Evolutionary conservation across 352 stramenopile species (phyloP), one percentile per base, ranked within the genome.

Genomic region (Globisporangium spiculum): DNA sequence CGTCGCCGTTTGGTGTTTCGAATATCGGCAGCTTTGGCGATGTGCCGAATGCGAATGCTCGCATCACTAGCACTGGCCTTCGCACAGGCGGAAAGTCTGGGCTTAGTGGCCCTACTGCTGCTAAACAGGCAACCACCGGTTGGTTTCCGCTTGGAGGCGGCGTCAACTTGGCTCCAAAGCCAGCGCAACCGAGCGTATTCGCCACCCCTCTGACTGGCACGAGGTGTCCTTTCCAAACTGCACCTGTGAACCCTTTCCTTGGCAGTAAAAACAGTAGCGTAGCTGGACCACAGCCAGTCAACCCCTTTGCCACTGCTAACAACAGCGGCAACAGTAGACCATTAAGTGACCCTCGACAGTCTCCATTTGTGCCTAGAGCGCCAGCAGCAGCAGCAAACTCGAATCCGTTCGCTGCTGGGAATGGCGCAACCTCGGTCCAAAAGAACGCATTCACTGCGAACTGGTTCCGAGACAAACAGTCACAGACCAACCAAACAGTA

Each of bases 161-260:
- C 18, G 22, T 34, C n/a, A 56, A 14, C 22, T n/a, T n/a, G 6
- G 46, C 34, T 18, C 32, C n/a, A n/a, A 60, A 58, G 22, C 9
- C 50, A 12, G 24, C 44, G 7, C 52, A 46, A 16, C 9, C 38
- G 36, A 62, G 44, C 9, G 24, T 20, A 12, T 68, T 56, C 22
- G n/a, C 24, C 9, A 18, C 32, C 24, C 16, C 26, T 30, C 18
- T 58, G n/a, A 27, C 27, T 30, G 46, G 18, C 14, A 20, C 1
- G 1, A 66, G 52, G n/a, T n/a, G 32, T 18, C 54, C 52, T 44
- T 27, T 54, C 48, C 18, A 58, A 14, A 24, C 44, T 63, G 36
- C 26, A 30, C 7, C 60, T 48, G 20, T 12, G 32, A 69, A 63
- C n/a, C 64, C 64, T 36, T 69, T 69, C 27, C 16, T 56, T 27